Evolutionary conservation across 1,284 basidiomycete genomes (phyloP).

Genomic region (Cryptococcus depauperatus): DNA sequence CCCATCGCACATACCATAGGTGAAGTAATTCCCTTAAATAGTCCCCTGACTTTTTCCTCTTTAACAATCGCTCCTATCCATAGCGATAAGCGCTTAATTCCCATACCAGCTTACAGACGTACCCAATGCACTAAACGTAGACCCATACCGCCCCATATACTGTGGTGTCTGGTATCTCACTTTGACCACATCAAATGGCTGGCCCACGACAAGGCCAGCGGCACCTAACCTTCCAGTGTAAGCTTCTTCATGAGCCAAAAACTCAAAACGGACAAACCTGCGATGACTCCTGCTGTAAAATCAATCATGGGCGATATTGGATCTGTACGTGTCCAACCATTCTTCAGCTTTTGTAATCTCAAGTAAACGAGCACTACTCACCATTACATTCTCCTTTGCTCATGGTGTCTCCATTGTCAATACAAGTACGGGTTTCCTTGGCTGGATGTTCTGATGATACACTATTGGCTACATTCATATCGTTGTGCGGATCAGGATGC

Average conservation of each 20-base stretch:
- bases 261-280: constrained; percentile 22
- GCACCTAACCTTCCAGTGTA: constrained; percentile 25
- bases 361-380: constrained; percentile 3
- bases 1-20: constrained; percentile 38
- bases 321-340: not conserved
- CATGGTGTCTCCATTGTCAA: constrained; percentile 8
- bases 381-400: constrained; percentile 8
- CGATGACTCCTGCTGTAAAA: constrained; percentile 41
- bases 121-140: constrained; percentile 39
- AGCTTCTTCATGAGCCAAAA: not conserved
- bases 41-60: constrained; percentile 33
- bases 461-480: no score
- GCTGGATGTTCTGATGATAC: no score
- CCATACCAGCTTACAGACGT: constrained; percentile 11
- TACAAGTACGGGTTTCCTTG: no score
- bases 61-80: constrained; percentile 29
- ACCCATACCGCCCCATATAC: constrained; percentile 35
- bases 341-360: no score
- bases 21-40: constrained; percentile 45
- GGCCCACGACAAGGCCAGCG: constrained; percentile 44
- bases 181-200: constrained; percentile 45
- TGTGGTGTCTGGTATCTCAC: constrained; percentile 43
- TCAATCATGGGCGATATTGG: constrained; percentile 29
- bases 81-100: not conserved
- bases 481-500: no score